These are phyloP conservation scores for Limnanthes douglasii DNA, from an alignment of 345 rosid species.

Conservation along the genomic window DNA sequence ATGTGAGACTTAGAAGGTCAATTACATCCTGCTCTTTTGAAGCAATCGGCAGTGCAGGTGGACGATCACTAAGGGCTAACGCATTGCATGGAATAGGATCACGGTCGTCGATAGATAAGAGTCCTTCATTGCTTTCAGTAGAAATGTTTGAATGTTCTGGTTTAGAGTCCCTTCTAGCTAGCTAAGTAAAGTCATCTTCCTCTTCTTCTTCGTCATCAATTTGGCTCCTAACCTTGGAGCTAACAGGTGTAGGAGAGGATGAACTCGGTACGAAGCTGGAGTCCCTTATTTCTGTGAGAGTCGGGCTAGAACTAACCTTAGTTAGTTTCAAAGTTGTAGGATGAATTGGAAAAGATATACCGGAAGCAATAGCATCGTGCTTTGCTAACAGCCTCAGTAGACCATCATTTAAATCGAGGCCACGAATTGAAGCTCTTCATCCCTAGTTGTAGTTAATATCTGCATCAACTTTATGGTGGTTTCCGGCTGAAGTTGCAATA, in stretches of 20 bases:
- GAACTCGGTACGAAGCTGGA: slow-evolving; percentile 24
- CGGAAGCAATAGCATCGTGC: slow-evolving; percentile 85
- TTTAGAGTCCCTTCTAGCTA: slow-evolving; percentile 93
- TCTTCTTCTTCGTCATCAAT: slow-evolving; percentile 82
- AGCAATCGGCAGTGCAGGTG: slow-evolving; percentile 48
- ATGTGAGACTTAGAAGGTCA: slow-evolving; percentile 60
- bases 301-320: slow-evolving; percentile 20
- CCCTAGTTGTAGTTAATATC: slow-evolving; percentile 88
- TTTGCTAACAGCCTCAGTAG: slow-evolving; percentile 63
- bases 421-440: slow-evolving; percentile 73
- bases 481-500: too few species aligned
- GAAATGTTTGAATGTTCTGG: slow-evolving; percentile 18
- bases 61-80: slow-evolving; percentile 55
- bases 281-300: slow-evolving; percentile 33
- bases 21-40: slow-evolving; percentile 80
- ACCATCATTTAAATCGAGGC: slow-evolving; percentile 80
- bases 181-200: slow-evolving; percentile 92
- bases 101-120: slow-evolving; percentile 10
- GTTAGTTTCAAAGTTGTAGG: too few species aligned
- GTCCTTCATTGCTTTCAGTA: slow-evolving; percentile 16
- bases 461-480: slow-evolving; percentile 89
- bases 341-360: slow-evolving; percentile 42
- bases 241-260: slow-evolving; percentile 21
- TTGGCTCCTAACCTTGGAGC: slow-evolving; percentile 20
- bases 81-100: slow-evolving; percentile 16